Evolutionary conservation across 2,329 filamentous ascomycete genomes (phyloP).

Genomic region (Berkeleyomyces basicola): DNA sequence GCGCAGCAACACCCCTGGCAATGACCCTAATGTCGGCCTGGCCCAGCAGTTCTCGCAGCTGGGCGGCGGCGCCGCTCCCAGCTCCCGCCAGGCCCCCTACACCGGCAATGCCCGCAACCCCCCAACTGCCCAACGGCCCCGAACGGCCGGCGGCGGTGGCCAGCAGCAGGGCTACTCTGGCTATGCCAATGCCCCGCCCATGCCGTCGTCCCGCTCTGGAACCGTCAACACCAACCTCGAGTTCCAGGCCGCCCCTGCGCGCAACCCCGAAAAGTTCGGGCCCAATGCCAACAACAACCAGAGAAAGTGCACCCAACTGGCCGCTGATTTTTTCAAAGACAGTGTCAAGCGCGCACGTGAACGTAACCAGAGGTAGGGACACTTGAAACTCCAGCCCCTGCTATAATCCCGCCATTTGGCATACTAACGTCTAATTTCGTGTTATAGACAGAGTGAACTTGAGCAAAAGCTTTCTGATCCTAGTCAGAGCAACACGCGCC

Average conservation of each 20-base stretch:
- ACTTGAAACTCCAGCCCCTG: too few species aligned
- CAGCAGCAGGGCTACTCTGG: conserved; percentile 46
- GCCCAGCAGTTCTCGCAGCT: conserved; percentile 94
- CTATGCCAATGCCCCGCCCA: conserved; percentile 49
- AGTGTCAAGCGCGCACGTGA: conserved; percentile 92
- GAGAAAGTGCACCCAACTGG: conserved; percentile 52
- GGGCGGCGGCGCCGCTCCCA: conserved; percentile 45
- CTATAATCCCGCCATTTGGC: too few species aligned
- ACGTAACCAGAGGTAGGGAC: conserved; percentile 70
- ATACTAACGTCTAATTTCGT: background rate
- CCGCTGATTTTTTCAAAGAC: conserved; percentile 94
- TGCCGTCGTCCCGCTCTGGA: conserved; percentile 38
- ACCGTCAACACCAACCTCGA: conserved; percentile 40
- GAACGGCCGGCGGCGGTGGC: conserved; percentile 58
- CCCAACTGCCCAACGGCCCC: conserved; percentile 55
- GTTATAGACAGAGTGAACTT: conserved; percentile 67
- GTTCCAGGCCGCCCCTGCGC: conserved; percentile 64
- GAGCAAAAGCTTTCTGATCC: conserved; percentile 72
- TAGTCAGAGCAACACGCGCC: conserved; percentile 55
- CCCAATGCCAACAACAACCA: conserved; percentile 50
- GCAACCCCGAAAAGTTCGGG: conserved; percentile 68
- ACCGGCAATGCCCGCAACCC: conserved; percentile 51
- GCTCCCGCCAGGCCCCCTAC: conserved; percentile 33
- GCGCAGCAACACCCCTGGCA: conserved; percentile 42
- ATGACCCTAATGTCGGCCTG: conserved; percentile 77